These are phyloP conservation scores for Erythrobasidium hasegawianum DNA, from an alignment of 1,284 basidiomycete species.

Conservation along the genomic window DNA sequence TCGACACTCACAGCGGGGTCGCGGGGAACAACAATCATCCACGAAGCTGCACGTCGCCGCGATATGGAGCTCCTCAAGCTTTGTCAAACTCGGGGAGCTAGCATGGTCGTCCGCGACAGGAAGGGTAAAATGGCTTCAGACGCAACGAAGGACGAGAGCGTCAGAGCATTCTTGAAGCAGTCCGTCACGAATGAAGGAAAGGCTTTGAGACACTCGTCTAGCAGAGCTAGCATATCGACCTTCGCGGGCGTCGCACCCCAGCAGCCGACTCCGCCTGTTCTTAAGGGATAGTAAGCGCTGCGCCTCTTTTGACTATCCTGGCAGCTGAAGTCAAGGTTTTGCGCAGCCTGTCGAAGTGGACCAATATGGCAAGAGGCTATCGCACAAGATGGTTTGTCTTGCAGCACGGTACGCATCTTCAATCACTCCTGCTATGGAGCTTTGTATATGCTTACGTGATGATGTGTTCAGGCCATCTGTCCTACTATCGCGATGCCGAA, in stretches of 20 bases:
- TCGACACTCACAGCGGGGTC: constrained; percentile 21
- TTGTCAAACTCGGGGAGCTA: constrained; percentile 77
- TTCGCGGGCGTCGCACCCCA: constrained; percentile 12
- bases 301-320: too few species aligned
- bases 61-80: constrained; percentile 79
- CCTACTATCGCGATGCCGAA: constrained; percentile 81
- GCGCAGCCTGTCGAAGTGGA: constrained; percentile 74
- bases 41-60: constrained; percentile 67
- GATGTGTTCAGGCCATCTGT: constrained; percentile 37
- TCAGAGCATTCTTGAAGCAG: constrained; percentile 77
- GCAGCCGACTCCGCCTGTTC: constrained; percentile 7
- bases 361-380: constrained; percentile 85
- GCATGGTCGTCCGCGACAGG: constrained; percentile 82
- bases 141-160: constrained; percentile 64
- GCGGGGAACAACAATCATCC: constrained; percentile 32
- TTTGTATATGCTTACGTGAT: constrained; percentile 37
- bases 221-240: constrained; percentile 6
- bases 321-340: too few species aligned
- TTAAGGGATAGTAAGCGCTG: constrained; percentile 27
- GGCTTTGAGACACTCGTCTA: constrained; percentile 32
- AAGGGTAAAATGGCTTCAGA: constrained; percentile 73
- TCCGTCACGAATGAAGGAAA: constrained; percentile 54
- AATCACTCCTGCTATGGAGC: too few species aligned
- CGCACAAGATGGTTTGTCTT: constrained; percentile 92
- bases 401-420: constrained; percentile 59